Evolutionary conservation across 768 basidiomycete species (phyloP), one percentile per base, ranked within the genome.

Genomic region (Naganishia onofrii): DNA sequence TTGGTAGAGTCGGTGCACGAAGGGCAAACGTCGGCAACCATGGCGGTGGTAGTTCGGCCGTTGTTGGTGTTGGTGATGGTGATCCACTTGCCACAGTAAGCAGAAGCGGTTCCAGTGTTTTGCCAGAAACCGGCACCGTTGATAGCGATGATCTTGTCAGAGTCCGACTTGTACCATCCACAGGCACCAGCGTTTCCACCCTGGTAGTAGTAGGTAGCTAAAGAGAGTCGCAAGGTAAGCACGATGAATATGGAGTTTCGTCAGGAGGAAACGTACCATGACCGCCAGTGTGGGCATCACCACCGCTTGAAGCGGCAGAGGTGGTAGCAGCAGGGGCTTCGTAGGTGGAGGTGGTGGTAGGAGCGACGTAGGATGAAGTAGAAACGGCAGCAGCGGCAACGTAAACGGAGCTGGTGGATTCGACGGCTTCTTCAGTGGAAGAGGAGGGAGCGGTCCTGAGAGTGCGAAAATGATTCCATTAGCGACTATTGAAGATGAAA

Each of bases 11-110:
- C 87, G 66, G 76, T 63, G 82, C 92, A 95, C 23, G 88, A 88
- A 29, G 92, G 91, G 84, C 92, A 96, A 44, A 85, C 88, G 74
- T 93, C 92, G 51, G 86, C 90, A 72, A 96, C 84, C 29, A 83
- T 85, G 54, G 88, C 91, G 3, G 80, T 83, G 69, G 90, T 84
- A n/a, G 80, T 77, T 80, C 87, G 86, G 58, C 85, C 83, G 81
- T 86, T 87, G 29, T 82, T 74, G 57, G 82, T 82, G 83, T 90
- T 90, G 69, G 83, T 87, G 77, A 96, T 86, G 73, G 77, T 73
- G 74, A 95, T 85, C 57, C 81, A 76, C 76, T 84, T 81, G 69
- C 90, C 90, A 76, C 94, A 96, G 73, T 87, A 83, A 15, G 68
- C 70, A 63, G 83, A 82, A 55, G 79, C 74, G 74, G 85, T 79